Percentiles rank a stretch among this genome's conserved stretches.
Evolutionary conservation across 2,329 filamentous ascomycete species (phyloP).

Genomic region (Diaporthe sp.): DNA sequence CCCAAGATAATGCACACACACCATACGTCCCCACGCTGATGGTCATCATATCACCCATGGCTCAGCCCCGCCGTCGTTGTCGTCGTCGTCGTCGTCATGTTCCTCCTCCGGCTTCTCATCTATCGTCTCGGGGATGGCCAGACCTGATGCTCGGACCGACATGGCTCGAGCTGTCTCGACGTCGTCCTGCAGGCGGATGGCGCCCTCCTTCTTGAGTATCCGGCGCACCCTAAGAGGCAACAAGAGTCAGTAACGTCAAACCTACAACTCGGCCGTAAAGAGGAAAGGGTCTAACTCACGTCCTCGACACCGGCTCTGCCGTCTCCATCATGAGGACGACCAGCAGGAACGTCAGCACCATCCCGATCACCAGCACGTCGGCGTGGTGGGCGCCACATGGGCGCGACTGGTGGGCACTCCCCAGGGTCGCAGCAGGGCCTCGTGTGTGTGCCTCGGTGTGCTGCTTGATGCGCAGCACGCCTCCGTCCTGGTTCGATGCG

Average conservation of each 20-base stretch:
- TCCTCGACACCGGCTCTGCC: constrained; percentile 42
- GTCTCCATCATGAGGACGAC: constrained; percentile 50
- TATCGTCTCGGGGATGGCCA: neutral
- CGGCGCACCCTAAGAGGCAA: constrained; percentile 19
- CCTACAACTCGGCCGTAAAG: neutral
- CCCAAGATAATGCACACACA: constrained; percentile 1
- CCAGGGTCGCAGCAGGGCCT: neutral
- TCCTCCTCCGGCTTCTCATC: constrained; percentile 42
- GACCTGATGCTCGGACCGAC: constrained; percentile 40
- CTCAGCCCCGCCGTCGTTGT: constrained; percentile 43
- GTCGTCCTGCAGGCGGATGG: constrained; percentile 42
- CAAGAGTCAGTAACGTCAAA: neutral
- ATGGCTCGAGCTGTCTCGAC: constrained; percentile 26
- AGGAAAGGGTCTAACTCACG: constrained; percentile 42
- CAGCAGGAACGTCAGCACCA: constrained; percentile 49
- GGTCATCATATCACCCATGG: constrained; percentile 25
- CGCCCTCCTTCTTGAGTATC: constrained; percentile 42
- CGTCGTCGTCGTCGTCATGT: constrained; percentile 40
- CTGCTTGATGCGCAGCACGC: constrained; percentile 16
- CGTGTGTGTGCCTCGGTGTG: constrained; percentile 22
- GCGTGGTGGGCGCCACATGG: constrained; percentile 42
- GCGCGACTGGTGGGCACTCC: neutral
- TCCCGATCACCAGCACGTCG: constrained; percentile 50
- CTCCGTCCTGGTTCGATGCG: neutral
- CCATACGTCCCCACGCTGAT: neutral